Percentiles rank a stretch among this genome's conserved stretches.
phyloP scores from a whole-genome alignment of 139 green algal species.

The Nannochloris sp. region DNA sequence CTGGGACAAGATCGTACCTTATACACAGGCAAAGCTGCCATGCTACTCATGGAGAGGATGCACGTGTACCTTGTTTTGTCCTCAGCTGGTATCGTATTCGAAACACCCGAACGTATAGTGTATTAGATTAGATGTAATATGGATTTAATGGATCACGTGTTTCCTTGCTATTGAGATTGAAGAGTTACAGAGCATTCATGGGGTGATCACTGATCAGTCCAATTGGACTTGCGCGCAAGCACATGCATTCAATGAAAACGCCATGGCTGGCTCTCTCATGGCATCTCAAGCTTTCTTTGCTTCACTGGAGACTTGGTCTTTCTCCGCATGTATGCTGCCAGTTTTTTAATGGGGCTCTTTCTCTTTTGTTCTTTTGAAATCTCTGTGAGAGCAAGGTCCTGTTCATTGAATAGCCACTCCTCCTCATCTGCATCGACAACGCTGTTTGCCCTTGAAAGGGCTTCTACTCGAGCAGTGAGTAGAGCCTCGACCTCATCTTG shows the following conservation, averaged over 20 bases:
- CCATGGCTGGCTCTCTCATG: no score
- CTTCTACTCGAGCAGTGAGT: conserved; percentile 2
- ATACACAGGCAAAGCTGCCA: background rate
- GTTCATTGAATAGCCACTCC: background rate
- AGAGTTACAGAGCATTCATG: no score
- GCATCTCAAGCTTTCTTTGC: background rate
- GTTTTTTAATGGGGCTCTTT: conserved; percentile 1
- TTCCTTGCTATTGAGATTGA: no score
- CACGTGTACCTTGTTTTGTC: background rate
- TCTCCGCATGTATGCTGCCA: background rate
- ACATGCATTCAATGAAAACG: no score
- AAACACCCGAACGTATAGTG: no score
- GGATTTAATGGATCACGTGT: no score
- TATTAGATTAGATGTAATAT: no score
- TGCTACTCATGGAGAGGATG: background rate
- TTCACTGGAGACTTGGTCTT: background rate
- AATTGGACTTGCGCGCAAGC: no score
- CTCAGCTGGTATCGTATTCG: background rate
- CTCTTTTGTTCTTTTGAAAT: background rate
- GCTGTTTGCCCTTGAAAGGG: conserved; percentile 2
- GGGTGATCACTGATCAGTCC: no score
- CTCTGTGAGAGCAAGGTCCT: background rate
- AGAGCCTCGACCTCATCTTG: conserved; percentile 10
- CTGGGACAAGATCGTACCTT: background rate
- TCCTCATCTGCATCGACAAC: conserved; percentile 8